Percentiles rank a stretch among this genome's conserved stretches.
These are phyloP conservation scores for Xylariaceae sp. DNA, from an alignment of 2,329 filamentous ascomycete genomes.

Conservation along the genomic window DNA sequence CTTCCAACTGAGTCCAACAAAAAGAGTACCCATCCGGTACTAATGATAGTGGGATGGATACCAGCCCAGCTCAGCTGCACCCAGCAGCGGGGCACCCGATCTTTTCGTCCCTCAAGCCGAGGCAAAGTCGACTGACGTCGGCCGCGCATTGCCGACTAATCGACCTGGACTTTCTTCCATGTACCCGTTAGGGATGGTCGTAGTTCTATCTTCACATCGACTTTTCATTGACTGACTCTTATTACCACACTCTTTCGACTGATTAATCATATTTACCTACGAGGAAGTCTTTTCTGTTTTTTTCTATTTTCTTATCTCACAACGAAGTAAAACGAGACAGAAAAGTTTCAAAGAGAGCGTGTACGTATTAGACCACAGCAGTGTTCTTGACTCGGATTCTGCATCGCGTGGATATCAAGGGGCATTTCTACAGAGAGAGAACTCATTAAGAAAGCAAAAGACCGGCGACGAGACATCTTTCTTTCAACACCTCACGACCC, in stretches of 20 bases:
- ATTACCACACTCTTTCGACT: background rate
- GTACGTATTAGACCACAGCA: background rate
- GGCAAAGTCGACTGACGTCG: background rate
- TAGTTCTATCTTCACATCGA: background rate
- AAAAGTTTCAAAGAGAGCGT: background rate
- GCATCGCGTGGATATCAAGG: background rate
- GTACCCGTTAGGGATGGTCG: background rate
- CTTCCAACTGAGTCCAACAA: too few species aligned
- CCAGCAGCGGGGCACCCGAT: too few species aligned
- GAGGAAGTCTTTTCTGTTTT: background rate
- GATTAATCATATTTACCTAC: background rate
- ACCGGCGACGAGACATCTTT: background rate
- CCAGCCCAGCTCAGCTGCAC: too few species aligned
- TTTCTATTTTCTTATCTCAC: background rate
- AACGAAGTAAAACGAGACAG: too few species aligned
- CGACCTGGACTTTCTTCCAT: background rate
- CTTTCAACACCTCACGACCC: background rate
- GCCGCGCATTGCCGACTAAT: background rate
- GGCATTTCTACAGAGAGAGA: background rate
- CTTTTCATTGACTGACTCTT: background rate
- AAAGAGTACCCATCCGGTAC: rapidly evolving
- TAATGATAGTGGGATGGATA: too few species aligned
- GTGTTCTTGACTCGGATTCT: background rate
- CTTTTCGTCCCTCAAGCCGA: background rate
- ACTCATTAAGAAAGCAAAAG: background rate